A percentile compares a stretch with the other conserved stretches of the same genome.
phyloP scores from a whole-genome alignment of 441 rosid genomes.

The Viola pubescens region DNA sequence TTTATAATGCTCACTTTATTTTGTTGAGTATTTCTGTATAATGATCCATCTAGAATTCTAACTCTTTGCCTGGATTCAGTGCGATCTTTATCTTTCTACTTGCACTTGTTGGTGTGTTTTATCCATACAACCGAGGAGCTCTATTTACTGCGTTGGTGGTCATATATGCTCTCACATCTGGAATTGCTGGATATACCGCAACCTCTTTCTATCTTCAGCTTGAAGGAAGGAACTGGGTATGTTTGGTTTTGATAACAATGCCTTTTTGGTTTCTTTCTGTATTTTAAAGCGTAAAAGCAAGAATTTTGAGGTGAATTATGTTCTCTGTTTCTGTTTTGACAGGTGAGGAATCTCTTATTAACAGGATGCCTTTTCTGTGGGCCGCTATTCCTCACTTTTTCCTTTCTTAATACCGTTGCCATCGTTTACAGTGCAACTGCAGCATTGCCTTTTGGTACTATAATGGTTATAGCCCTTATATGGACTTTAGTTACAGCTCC shows the following conservation, averaged over 20 bases:
- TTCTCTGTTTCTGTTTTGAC: conserved; percentile 13
- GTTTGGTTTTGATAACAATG: not conserved
- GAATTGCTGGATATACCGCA: conserved; percentile 60
- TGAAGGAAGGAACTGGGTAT: conserved; percentile 69
- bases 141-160: conserved; percentile 67
- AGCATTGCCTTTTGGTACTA: conserved; percentile 64
- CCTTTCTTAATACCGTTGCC: conserved; percentile 66
- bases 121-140: conserved; percentile 73
- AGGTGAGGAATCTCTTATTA: conserved; percentile 66
- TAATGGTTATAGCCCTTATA: conserved; percentile 60
- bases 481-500: conserved; percentile 75
- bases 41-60: not conserved
- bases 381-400: conserved; percentile 62
- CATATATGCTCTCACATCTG: conserved; percentile 63
- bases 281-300: not conserved
- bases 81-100: conserved; percentile 55
- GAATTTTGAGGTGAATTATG: not conserved
- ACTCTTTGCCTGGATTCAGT: conserved; percentile 21
- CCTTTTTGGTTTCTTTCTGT: not conserved
- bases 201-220: conserved; percentile 68
- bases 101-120: conserved; percentile 65
- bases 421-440: conserved; percentile 60
- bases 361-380: conserved; percentile 76
- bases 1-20: not conserved
- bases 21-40: not conserved